These are phyloP conservation scores for Cucurbita argyrosperma DNA, from an alignment of 306 rosid species.

Conservation along the genomic window DNA sequence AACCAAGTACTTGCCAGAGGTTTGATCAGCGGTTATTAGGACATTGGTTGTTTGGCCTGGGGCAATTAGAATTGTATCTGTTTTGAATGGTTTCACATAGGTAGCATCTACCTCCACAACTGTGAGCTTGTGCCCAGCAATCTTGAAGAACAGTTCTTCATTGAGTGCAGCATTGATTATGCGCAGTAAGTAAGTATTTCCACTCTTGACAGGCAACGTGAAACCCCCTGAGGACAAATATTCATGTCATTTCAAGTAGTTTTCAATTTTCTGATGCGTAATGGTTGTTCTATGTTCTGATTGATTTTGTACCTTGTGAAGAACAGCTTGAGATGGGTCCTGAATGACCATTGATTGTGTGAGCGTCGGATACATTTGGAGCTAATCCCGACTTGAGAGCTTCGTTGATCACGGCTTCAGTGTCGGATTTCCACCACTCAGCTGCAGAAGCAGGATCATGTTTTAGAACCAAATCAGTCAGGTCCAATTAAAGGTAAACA, in stretches of 20 bases:
- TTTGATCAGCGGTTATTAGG: slow-evolving; percentile 39
- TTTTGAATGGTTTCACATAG: slow-evolving; percentile 58
- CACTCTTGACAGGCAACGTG: slow-evolving; percentile 42
- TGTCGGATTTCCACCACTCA: slow-evolving; percentile 98
- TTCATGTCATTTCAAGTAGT: not conserved
- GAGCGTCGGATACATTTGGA: slow-evolving; percentile 88
- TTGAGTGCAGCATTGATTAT: slow-evolving; percentile 95
- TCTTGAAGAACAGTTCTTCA: slow-evolving; percentile 87
- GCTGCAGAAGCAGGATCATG: slow-evolving; percentile 21
- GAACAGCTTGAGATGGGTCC: slow-evolving; percentile 50
- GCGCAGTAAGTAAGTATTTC: slow-evolving; percentile 50
- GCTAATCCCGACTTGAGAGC: slow-evolving; percentile 67
- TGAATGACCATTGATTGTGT: slow-evolving; percentile 77
- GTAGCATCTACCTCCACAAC: slow-evolving; percentile 81
- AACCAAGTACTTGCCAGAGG: slow-evolving; percentile 50
- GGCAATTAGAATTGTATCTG: slow-evolving; percentile 55
- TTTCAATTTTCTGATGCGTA: not conserved
- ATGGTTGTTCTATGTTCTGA: not conserved
- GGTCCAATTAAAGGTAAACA: not conserved
- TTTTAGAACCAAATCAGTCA: not conserved
- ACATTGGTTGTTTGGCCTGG: slow-evolving; percentile 91
- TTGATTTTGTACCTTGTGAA: slow-evolving; percentile 27
- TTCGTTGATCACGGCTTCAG: slow-evolving; percentile 70
- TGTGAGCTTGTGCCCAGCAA: slow-evolving; percentile 64
- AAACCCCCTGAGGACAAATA: slow-evolving; percentile 25